Conservation (phyloP, 225 moss, liverwort and hornwort species). For the Bryum argenteum region DNA sequence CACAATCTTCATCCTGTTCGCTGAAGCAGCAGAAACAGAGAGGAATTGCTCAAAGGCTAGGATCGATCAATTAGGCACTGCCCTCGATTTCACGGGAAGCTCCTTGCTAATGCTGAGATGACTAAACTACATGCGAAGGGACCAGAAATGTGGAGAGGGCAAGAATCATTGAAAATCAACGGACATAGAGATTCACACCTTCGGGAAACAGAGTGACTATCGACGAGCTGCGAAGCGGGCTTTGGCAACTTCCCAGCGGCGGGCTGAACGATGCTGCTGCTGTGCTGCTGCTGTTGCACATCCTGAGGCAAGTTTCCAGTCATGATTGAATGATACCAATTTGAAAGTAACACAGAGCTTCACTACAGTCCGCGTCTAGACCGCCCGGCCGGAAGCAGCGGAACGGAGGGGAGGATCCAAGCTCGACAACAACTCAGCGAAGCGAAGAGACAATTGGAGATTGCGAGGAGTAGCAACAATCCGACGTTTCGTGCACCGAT, state of each 20-base stretch:
- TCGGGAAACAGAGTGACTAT: slow-evolving; percentile 93
- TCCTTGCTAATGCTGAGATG: no score
- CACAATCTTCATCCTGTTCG: no score
- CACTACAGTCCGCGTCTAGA: background rate
- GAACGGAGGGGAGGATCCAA: background rate
- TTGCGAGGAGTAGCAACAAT: background rate
- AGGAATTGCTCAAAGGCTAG: no score
- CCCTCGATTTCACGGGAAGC: no score
- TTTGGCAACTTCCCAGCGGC: slow-evolving; percentile 56
- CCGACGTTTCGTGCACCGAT: slow-evolving; percentile 1
- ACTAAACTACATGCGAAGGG: background rate
- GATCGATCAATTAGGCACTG: no score
- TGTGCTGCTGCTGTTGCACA: slow-evolving; percentile 57
- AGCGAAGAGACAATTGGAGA: slow-evolving; percentile 36
- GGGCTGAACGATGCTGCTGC: slow-evolving; percentile 64
- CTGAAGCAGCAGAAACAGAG: no score
- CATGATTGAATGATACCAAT: slow-evolving; percentile 25
- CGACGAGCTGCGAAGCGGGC: slow-evolving; percentile 81
- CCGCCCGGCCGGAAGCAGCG: background rate
- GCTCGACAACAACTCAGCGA: background rate
- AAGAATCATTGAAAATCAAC: no score
- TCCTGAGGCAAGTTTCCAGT: slow-evolving; percentile 61
- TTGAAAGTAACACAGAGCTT: background rate
- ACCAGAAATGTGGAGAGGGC: background rate
- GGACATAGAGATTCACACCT: slow-evolving; percentile 41